Evolutionary conservation across 2,329 filamentous ascomycete species (phyloP), one percentile per base, ranked within the genome.

Genomic region (Aureobasidium sp.): DNA sequence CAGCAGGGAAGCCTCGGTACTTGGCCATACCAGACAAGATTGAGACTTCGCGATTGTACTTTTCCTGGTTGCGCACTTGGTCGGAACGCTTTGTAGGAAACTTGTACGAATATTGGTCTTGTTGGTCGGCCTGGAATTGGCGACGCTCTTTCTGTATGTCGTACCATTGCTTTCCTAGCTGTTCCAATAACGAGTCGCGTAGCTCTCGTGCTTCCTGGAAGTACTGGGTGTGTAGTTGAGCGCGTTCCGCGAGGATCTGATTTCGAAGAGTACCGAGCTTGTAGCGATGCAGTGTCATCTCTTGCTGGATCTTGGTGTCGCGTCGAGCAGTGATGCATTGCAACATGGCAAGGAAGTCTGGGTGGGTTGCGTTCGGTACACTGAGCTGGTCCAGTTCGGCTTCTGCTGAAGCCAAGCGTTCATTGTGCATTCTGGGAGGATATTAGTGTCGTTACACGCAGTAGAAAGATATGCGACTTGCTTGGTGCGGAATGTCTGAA

Each of bases 41-140:
- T 0, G 92, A 96, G 5, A 99, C 92, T 73, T 99, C 94, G 66
- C 88, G 89, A 73, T 96, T 97, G 77, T 97, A 97, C 50, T 92
- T 89, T 53, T 91, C 83, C 67, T 96, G 92, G 65, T 97, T 89
- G 64, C 85, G 82, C 63, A 96, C 83, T 69, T 93, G 90, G 69
- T 92, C 87, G 32, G 86, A 83, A 64, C 86, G 85, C 65, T 87
- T 86, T 55, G 87, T 84, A 9, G 91, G 89, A 71, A 95, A 95
- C 59, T 88, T 85, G 67, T 95, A 84, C 62, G 88, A 86, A 71
- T 89, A 96, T 67, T 94, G 90, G 44, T 89, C 86, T 66, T 92
- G 85, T 66, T 92, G 84, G 64, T 88, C 87, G 69, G 90, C 88
- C 64, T 90, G 88, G 65, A 84, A 82, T 69, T 87, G 88, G 69